These are phyloP conservation scores for Lavandula angustifolia DNA, from an alignment of 257 asterid genomes.

Conservation along the genomic window DNA sequence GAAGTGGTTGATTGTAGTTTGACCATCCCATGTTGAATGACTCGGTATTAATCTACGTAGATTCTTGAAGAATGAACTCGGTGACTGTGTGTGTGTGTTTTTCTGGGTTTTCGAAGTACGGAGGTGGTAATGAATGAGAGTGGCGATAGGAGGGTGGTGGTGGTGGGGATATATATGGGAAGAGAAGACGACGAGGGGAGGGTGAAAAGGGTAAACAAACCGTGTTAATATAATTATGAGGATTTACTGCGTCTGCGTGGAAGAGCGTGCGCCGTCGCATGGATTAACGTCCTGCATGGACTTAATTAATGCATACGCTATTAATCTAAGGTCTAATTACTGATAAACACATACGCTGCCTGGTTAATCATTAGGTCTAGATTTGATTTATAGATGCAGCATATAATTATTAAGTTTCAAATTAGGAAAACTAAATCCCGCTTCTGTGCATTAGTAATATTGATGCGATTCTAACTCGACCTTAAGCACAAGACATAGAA, in stretches of 20 bases:
- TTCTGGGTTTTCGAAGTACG: conserved; percentile 25
- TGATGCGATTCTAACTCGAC: no score
- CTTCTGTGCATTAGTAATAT: no score
- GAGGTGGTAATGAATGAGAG: conserved; percentile 4
- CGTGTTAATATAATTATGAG: conserved; percentile 47
- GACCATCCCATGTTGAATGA: conserved; percentile 43
- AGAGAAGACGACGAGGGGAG: conserved; percentile 34
- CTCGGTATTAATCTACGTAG: conserved; percentile 33
- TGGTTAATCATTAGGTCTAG: not conserved
- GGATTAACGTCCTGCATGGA: conserved; percentile 35
- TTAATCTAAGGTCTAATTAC: not conserved
- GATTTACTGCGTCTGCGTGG: conserved; percentile 51
- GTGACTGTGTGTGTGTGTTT: not conserved
- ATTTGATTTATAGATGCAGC: not conserved
- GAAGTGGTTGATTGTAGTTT: conserved; percentile 35
- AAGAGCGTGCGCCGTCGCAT: conserved; percentile 67
- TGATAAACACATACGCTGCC: no score
- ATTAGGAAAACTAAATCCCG: no score
- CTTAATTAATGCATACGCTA: not conserved
- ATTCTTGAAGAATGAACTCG: not conserved
- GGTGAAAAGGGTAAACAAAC: conserved; percentile 13
- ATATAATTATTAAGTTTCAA: no score
- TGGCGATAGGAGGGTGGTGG: conserved; percentile 32
- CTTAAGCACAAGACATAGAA: no score
- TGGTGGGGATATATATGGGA: conserved; percentile 26